Evolutionary conservation across 2,329 filamentous ascomycete genomes (phyloP).

Genomic region (Emericellopsis atlantica): DNA sequence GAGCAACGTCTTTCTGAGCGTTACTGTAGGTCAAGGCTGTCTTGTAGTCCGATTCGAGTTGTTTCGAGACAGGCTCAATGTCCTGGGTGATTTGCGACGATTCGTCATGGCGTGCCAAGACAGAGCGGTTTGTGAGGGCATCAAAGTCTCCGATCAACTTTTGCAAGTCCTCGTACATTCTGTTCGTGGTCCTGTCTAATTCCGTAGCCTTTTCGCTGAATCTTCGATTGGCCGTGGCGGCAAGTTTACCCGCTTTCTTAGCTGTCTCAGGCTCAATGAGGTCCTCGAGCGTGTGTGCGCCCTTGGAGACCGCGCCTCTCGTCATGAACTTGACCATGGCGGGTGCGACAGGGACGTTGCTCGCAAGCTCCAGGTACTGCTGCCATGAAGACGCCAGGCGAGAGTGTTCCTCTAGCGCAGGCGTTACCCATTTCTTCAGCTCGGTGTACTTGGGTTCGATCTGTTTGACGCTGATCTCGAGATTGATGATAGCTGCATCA

Average conservation of each 20-base stretch:
- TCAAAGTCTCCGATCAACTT: constrained; percentile 51
- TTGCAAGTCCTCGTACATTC: constrained; percentile 49
- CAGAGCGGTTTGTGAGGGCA: constrained; percentile 39
- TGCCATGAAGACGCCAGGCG: constrained; percentile 55
- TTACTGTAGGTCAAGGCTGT: constrained; percentile 58
- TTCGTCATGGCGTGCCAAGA: constrained; percentile 47
- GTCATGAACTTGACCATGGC: constrained; percentile 58
- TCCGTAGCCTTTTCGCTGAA: constrained; percentile 48
- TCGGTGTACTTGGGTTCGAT: constrained; percentile 62
- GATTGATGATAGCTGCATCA: constrained; percentile 75
- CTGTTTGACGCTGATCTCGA: constrained; percentile 60
- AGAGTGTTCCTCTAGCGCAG: constrained; percentile 55
- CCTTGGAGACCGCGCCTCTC: constrained; percentile 25
- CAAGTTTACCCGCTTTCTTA: constrained; percentile 57
- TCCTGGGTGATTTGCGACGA: constrained; percentile 63
- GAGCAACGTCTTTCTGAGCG: constrained; percentile 45
- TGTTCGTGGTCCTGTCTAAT: constrained; percentile 45
- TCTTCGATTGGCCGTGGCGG: constrained; percentile 41
- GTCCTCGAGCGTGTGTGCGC: constrained; percentile 53
- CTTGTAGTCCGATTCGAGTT: constrained; percentile 78
- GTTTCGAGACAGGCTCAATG: constrained; percentile 73
- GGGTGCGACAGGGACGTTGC: constrained; percentile 49
- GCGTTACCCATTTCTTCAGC: constrained; percentile 56
- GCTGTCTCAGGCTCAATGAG: constrained; percentile 66
- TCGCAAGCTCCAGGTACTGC: constrained; percentile 51